These are phyloP conservation scores for Inonotus obliquus DNA, from an alignment of 1,284 basidiomycete genomes.

Conservation along the genomic window DNA sequence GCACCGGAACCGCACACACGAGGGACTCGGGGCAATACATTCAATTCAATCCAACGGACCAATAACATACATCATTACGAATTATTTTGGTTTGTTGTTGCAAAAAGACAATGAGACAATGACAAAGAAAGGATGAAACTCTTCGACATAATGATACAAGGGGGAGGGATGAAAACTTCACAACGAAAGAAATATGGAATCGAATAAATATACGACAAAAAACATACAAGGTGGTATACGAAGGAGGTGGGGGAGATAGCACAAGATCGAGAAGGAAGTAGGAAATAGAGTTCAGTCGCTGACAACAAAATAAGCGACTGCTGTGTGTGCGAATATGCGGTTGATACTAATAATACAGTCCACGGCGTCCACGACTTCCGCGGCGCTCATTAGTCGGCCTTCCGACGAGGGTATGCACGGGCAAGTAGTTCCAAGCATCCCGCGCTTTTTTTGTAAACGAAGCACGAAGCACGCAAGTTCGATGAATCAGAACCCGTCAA, in stretches of 20 bases:
- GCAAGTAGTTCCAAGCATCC: neutral
- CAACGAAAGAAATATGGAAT: neutral
- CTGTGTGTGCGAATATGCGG: neutral
- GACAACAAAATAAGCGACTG: neutral
- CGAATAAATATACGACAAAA: neutral
- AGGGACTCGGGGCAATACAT: too few relatives aligned
- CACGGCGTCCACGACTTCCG: constrained; percentile 7
- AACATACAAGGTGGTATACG: too few relatives aligned
- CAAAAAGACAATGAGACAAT: neutral
- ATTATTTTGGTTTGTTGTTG: neutral
- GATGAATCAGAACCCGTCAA: constrained; percentile 55
- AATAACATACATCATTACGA: too few relatives aligned
- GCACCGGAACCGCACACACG: too few relatives aligned
- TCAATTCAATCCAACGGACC: too few relatives aligned
- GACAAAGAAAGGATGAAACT: neutral
- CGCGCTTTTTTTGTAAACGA: neutral
- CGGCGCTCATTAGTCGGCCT: constrained; percentile 6
- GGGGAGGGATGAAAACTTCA: neutral
- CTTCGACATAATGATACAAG: neutral
- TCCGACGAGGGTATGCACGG: neutral
- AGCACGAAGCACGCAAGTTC: neutral
- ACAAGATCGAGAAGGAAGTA: neutral
- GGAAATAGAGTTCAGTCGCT: neutral
- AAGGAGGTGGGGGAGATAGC: neutral
- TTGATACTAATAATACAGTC: constrained; percentile 7